A percentile compares a stretch with the other conserved stretches of the same genome.
phyloP scores from a whole-genome alignment of 768 basidiomycete genomes.

The Phanerodontia chrysosporium region DNA sequence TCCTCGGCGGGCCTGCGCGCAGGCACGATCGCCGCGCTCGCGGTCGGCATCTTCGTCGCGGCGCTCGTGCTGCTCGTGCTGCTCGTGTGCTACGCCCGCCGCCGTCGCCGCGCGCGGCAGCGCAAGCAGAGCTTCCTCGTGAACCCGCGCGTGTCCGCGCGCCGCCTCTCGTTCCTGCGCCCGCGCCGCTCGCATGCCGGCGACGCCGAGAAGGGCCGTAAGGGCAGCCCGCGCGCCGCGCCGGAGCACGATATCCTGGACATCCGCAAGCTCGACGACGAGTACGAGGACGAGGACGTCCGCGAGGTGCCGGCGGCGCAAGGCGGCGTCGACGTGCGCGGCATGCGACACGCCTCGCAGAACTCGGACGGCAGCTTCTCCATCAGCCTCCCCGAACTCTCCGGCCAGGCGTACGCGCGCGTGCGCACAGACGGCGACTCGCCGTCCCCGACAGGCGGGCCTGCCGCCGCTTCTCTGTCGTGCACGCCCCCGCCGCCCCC shows the following conservation, averaged over 20 bases:
- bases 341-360: conserved; percentile 20
- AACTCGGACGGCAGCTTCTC: conserved; percentile 29
- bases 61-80: conserved; percentile 43
- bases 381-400: conserved; percentile 24
- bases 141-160: conserved; percentile 20
- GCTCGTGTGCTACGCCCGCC: conserved; percentile 43
- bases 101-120: conserved; percentile 32
- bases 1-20: conserved; percentile 27
- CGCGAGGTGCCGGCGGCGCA: conserved; percentile 4
- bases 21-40: conserved; percentile 66
- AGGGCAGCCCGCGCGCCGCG: conserved; percentile 1
- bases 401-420: conserved; percentile 15
- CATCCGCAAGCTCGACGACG: conserved; percentile 15
- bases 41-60: conserved; percentile 51
- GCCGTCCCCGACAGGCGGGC: conserved; percentile 8
- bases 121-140: conserved; percentile 26
- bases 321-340: conserved; percentile 7
- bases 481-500: neutral
- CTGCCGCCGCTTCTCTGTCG: neutral
- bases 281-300: conserved; percentile 13
- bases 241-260: conserved; percentile 11
- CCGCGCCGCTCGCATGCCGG: conserved; percentile 5
- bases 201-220: conserved; percentile 5
- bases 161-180: conserved; percentile 19
- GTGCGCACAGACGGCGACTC: conserved; percentile 6